Evolutionary conservation across 495 filamentous ascomycete species (phyloP).

Genomic region (Lasiosphaeria hispida): DNA sequence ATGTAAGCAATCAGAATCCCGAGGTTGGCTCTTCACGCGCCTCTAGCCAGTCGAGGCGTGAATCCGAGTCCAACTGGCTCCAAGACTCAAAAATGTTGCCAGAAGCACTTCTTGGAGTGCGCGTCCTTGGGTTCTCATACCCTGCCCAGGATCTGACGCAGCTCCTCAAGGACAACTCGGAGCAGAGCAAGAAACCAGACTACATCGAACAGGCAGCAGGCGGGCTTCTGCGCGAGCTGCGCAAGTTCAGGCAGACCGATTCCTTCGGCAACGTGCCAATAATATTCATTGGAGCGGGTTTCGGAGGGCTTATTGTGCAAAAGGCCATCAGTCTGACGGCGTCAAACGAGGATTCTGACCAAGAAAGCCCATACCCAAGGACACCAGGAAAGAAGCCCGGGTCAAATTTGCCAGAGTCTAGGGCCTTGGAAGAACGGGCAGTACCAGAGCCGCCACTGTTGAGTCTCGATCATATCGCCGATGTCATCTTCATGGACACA

Average conservation of each 20-base stretch:
- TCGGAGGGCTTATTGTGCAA: conserved; percentile 7
- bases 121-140: conserved; percentile 5
- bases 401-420: too few species aligned
- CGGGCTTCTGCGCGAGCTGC: too few species aligned
- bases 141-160: too few species aligned
- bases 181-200: too few species aligned
- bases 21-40: background rate
- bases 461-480: background rate
- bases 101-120: background rate
- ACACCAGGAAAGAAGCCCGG: background rate
- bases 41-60: background rate
- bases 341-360: too few species aligned
- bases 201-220: too few species aligned
- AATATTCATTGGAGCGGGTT: conserved; percentile 2
- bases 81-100: conserved; percentile 2
- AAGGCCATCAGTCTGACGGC: background rate
- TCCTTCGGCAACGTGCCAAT: background rate
- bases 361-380: background rate
- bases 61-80: background rate
- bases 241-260: background rate
- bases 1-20: background rate
- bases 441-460: background rate
- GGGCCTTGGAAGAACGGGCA: too few species aligned
- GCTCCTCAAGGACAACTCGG: background rate
- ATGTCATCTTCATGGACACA: conserved; percentile 6